phyloP scores from a whole-genome alignment of 1,284 basidiomycete genomes.

The Afroboletus lepidellus region DNA sequence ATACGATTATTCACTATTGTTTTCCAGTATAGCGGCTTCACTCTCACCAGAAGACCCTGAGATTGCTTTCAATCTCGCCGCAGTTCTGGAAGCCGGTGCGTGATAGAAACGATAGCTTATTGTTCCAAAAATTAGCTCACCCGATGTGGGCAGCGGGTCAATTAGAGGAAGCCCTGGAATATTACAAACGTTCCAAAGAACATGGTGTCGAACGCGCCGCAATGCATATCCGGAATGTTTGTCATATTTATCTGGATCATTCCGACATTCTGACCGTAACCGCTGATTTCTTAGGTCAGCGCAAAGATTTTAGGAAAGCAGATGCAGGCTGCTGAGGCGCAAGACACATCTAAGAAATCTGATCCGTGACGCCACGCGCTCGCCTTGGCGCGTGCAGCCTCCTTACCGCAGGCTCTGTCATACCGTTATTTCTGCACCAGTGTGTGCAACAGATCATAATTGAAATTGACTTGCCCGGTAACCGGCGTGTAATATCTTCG shows the following conservation, averaged over 20 bases:
- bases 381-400: conserved; percentile 3
- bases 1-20: conserved; percentile 31
- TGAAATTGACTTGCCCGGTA: conserved; percentile 8
- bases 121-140: conserved; percentile 34
- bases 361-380: conserved; percentile 24
- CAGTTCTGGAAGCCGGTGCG: conserved; percentile 85
- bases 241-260: conserved; percentile 27
- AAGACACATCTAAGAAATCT: conserved; percentile 30
- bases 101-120: conserved; percentile 33
- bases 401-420: conserved; percentile 19
- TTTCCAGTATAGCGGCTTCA: conserved; percentile 75
- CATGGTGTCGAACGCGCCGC: conserved; percentile 82
- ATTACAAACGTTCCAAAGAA: conserved; percentile 78
- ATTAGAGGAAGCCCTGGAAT: conserved; percentile 76
- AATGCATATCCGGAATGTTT: conserved; percentile 83
- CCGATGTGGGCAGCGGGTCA: conserved; percentile 56
- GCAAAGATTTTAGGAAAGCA: conserved; percentile 77
- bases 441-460: conserved; percentile 14
- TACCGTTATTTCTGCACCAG: conserved; percentile 10
- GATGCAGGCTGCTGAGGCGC: conserved; percentile 45
- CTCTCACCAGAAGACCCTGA: conserved; percentile 92
- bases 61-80: conserved; percentile 92
- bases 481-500: conserved; percentile 12
- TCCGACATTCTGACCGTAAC: conserved; percentile 13
- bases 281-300: conserved; percentile 53